phyloP scores from a whole-genome alignment of 306 rosid species.

The Fragaria ananassa region DNA sequence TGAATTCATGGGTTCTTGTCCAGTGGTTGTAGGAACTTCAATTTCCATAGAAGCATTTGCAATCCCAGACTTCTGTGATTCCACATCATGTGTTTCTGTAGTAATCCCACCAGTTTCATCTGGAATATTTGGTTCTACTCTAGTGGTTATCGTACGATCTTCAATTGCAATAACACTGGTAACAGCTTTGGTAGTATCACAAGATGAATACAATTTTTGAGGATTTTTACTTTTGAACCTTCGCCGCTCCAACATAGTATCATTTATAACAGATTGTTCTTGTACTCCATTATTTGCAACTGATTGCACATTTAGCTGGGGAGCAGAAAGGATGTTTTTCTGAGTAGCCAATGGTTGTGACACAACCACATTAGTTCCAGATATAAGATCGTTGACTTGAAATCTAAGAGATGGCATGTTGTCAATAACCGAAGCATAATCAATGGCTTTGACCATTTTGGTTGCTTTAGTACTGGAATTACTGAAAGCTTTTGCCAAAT shows the following conservation, averaged over 20 bases:
- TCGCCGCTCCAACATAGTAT: slow-evolving; percentile 18
- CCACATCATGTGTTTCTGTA: background rate
- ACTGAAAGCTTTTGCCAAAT: slow-evolving; percentile 52
- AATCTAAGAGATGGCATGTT: slow-evolving; percentile 64
- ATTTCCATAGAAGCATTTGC: slow-evolving; percentile 25
- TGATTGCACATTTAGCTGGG: slow-evolving; percentile 28
- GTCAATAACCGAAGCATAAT: slow-evolving; percentile 49
- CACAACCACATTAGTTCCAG: slow-evolving; percentile 31
- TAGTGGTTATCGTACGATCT: slow-evolving; percentile 17
- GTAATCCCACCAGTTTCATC: slow-evolving; percentile 17
- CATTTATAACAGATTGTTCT: slow-evolving; percentile 30
- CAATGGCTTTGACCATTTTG: slow-evolving; percentile 57
- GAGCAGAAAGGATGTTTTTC: slow-evolving; percentile 17
- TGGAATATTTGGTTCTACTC: slow-evolving; percentile 19
- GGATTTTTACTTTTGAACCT: slow-evolving; percentile 17
- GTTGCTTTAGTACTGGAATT: slow-evolving; percentile 42
- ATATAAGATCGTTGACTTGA: slow-evolving; percentile 50
- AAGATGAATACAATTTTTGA: slow-evolving; percentile 15
- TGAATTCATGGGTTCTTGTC: slow-evolving; percentile 18
- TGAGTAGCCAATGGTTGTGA: slow-evolving; percentile 26
- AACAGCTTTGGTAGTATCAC: slow-evolving; percentile 22
- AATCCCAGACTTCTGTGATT: slow-evolving; percentile 7
- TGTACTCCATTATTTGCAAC: slow-evolving; percentile 22
- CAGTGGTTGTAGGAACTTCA: slow-evolving; percentile 18
- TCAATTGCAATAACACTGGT: slow-evolving; percentile 23